These are phyloP conservation scores for Boletus pseudo-olivaceus DNA, from an alignment of 768 basidiomycete species.

Conservation along the genomic window DNA sequence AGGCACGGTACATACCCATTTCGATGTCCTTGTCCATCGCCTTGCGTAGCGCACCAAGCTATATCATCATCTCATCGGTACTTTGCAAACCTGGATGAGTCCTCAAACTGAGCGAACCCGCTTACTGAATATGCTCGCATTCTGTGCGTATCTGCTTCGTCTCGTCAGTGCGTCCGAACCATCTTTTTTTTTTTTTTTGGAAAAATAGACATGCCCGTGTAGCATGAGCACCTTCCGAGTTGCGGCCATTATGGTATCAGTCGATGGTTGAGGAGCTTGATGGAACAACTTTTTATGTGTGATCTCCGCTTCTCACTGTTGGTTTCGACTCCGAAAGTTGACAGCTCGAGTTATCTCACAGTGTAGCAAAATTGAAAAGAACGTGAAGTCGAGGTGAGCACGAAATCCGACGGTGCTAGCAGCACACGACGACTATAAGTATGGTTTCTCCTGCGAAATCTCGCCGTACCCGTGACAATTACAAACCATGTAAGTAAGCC, in stretches of 20 bases:
- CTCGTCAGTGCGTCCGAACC: not conserved
- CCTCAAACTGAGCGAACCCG: slow-evolving; percentile 42
- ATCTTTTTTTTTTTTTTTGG: not conserved
- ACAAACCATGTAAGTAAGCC: not conserved
- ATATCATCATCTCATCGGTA: not conserved
- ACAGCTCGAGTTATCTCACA: not conserved
- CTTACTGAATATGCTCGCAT: slow-evolving; percentile 66
- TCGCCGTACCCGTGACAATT: not conserved
- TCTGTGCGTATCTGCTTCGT: slow-evolving; percentile 61
- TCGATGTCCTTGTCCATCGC: slow-evolving; percentile 63
- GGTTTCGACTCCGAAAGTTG: not conserved
- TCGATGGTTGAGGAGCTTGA: not conserved
- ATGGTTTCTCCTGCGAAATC: not conserved
- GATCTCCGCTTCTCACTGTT: not conserved
- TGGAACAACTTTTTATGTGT: not conserved
- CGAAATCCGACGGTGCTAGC: too few species aligned
- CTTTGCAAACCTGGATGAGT: not conserved
- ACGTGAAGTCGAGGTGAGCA: not conserved
- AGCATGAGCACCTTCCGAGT: slow-evolving; percentile 42
- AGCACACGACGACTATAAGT: too few species aligned
- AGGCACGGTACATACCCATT: slow-evolving; percentile 42
- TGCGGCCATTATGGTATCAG: slow-evolving; percentile 14
- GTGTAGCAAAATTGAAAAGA: not conserved
- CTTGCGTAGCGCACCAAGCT: slow-evolving; percentile 75
- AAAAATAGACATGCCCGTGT: slow-evolving; percentile 36